These are phyloP conservation scores for Venturia pyrina DNA, from an alignment of 2,329 filamentous ascomycete genomes.

Conservation along the genomic window DNA sequence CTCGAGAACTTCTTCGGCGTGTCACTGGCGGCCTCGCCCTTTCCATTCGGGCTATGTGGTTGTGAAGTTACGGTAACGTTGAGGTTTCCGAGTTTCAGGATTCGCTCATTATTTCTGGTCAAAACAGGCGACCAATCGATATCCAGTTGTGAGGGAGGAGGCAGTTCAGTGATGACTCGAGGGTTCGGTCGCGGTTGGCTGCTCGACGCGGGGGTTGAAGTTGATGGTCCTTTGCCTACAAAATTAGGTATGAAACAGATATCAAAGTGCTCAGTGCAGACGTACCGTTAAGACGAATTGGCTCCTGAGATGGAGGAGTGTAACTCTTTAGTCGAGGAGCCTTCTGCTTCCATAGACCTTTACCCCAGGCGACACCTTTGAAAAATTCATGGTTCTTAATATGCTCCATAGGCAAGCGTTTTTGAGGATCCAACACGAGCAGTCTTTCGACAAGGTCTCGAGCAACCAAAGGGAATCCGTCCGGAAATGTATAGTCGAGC, in stretches of 20 bases:
- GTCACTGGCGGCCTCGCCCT: constrained; percentile 50
- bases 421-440: constrained; percentile 76
- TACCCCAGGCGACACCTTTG: constrained; percentile 74
- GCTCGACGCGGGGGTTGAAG: constrained; percentile 14
- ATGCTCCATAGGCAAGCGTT: constrained; percentile 82
- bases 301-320: constrained; percentile 64
- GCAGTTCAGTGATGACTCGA: constrained; percentile 84
- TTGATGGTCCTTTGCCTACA: constrained; percentile 10
- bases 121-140: constrained; percentile 98
- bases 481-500: constrained; percentile 86
- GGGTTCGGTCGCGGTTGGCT: constrained; percentile 47
- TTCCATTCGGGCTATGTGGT: constrained; percentile 56
- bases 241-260: constrained; percentile 11
- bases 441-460: constrained; percentile 84
- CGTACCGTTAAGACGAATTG: constrained; percentile 40
- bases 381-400: constrained; percentile 97
- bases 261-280: background rate
- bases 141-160: constrained; percentile 91
- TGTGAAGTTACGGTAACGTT: constrained; percentile 73
- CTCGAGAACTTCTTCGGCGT: constrained; percentile 74
- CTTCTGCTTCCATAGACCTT: constrained; percentile 77
- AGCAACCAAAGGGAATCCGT: constrained; percentile 76
- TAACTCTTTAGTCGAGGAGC: constrained; percentile 81
- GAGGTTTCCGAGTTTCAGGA: constrained; percentile 86
- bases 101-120: constrained; percentile 82